Evolutionary conservation across 768 basidiomycete species (phyloP), one percentile per base, ranked within the genome.

Genomic region (Rhizopogon rudus): DNA sequence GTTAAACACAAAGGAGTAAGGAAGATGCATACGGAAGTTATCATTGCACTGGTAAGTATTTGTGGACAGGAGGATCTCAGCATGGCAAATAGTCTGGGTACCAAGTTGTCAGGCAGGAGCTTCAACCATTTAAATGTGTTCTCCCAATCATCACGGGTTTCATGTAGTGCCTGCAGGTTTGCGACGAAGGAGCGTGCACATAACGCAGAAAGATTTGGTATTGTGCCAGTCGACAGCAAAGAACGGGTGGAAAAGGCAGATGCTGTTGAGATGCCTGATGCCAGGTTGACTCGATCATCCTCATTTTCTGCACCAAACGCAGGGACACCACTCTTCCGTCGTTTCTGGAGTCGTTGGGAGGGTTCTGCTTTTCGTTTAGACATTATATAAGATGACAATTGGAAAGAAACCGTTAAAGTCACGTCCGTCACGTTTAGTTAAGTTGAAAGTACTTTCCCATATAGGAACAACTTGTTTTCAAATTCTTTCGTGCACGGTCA

Each of bases 161-260:
- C 67, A 39, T 74, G 73, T n/a, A 86, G 68, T 3, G 55, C 55
- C 37, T 63, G 63, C 39, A 83, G 67, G 53, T 77, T 71, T 1
- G 71, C 61, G 29, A 77, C 83, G 55, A 87, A 84, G 6, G 73
- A 66, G 28, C 80, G 76, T 4, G 77, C 75, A 59, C 81, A 84
- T 17, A 85, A 61, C 0, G 73, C 70, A 7, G 75, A 67, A n/a
- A 87, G 65, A 0, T 80, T 58, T 1, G 80, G 78, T 12, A 81
- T 63, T 28, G 66, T 44, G 12, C 43, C 61, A 16, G 53, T 66
- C 29, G 52, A 57, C 4, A 73, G 66, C 31, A 79, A 61, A 12
- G 51, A 53, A 6, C 83, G 77, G 13, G 67, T 76, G 7, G 83
- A 85, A 46, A 77, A 68, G 1, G 76, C 77, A 22, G 79, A 73